phyloP scores from a whole-genome alignment of 805 yeast species.

The Ogataea polymorpha region DNA sequence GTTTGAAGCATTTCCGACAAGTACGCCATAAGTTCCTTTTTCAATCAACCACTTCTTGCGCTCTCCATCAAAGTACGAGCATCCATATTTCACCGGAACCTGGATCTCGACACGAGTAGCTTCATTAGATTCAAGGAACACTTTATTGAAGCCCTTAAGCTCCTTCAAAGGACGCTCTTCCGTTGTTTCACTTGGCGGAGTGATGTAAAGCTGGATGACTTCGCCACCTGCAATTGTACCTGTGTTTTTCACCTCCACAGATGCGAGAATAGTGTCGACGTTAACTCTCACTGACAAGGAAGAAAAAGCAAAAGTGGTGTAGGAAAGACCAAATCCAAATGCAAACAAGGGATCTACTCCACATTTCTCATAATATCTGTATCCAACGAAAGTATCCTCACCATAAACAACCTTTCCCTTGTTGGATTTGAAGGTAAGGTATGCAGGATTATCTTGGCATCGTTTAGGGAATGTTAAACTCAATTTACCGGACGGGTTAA shows the following conservation, averaged over 20 bases:
- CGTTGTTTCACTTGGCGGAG: slow-evolving; percentile 36
- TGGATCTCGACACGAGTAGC: slow-evolving; percentile 13
- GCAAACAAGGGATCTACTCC: slow-evolving; percentile 50
- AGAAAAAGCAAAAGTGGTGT: slow-evolving; percentile 46
- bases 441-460: slow-evolving; percentile 55
- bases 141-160: slow-evolving; percentile 55
- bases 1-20: slow-evolving; percentile 38
- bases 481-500: slow-evolving; percentile 58
- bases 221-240: slow-evolving; percentile 53
- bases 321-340: slow-evolving; percentile 63
- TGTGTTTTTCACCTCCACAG: slow-evolving; percentile 45
- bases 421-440: slow-evolving; percentile 46
- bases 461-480: slow-evolving; percentile 53
- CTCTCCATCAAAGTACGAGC: slow-evolving; percentile 48
- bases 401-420: slow-evolving; percentile 57
- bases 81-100: slow-evolving; percentile 1
- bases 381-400: slow-evolving; percentile 65
- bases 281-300: slow-evolving; percentile 36
- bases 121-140: slow-evolving; percentile 44
- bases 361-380: slow-evolving; percentile 55
- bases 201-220: slow-evolving; percentile 52
- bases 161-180: slow-evolving; percentile 54
- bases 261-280: slow-evolving; percentile 23
- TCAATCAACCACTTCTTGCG: slow-evolving; percentile 48
- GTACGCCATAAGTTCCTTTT: slow-evolving; percentile 45